A percentile compares a stretch with the other conserved stretches of the same genome.
Evolutionary conservation across 164 flowering plant species (phyloP).

Genomic region (Kalanchoe fedtschenkoi): DNA sequence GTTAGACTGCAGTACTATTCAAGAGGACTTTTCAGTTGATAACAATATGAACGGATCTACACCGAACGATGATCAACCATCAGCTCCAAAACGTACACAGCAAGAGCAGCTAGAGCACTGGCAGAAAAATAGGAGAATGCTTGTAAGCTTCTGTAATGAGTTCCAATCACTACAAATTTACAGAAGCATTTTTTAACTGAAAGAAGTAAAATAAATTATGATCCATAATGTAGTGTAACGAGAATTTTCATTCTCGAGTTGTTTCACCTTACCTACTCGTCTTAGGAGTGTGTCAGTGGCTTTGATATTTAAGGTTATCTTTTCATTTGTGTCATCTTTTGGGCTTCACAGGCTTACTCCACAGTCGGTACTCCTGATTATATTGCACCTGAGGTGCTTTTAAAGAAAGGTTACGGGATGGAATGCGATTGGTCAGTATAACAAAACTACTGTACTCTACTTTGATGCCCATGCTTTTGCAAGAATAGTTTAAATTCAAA

Average conservation of each 20-base stretch:
- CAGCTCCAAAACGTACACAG: slow-evolving; percentile 40
- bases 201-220: too few relatives aligned
- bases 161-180: neutral
- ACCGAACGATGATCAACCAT: slow-evolving; percentile 30
- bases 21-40: slow-evolving; percentile 30
- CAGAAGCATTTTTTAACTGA: too few relatives aligned
- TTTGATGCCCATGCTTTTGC: too few relatives aligned
- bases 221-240: too few relatives aligned
- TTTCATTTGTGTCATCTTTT: neutral
- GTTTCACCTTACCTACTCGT: neutral
- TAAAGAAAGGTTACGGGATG: slow-evolving; percentile 64
- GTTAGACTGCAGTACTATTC: slow-evolving; percentile 36
- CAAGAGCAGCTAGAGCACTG: slow-evolving; percentile 63
- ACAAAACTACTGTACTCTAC: neutral
- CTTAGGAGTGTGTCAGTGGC: too few relatives aligned
- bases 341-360: slow-evolving; percentile 44
- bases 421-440: slow-evolving; percentile 52
- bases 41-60: slow-evolving; percentile 30
- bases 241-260: too few relatives aligned
- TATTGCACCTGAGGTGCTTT: slow-evolving; percentile 54
- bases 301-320: too few relatives aligned
- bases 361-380: slow-evolving; percentile 64
- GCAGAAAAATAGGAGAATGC: slow-evolving; percentile 60
- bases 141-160: slow-evolving; percentile 24
- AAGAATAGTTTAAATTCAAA: too few relatives aligned